A percentile compares a stretch with the other conserved stretches of the same genome.
These are phyloP conservation scores for Aspergillus quadricinctus DNA, from an alignment of 2,329 filamentous ascomycete species.

Conservation along the genomic window DNA sequence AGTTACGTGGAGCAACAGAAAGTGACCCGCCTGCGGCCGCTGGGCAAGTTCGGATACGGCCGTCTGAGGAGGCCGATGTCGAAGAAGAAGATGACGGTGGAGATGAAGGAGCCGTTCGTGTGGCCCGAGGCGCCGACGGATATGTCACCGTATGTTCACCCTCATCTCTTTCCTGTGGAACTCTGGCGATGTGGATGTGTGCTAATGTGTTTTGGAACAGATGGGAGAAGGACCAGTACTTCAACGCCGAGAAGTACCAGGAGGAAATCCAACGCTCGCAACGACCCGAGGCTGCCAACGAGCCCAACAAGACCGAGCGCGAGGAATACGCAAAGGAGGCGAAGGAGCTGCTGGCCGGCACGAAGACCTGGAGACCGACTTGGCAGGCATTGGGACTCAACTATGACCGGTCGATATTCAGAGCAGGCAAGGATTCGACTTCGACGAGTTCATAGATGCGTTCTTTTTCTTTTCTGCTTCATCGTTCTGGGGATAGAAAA, in stretches of 20 bases:
- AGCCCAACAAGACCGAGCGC: constrained; percentile 38
- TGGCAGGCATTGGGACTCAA: constrained; percentile 43
- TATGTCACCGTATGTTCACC: constrained; percentile 50
- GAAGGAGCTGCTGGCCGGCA: constrained; percentile 56
- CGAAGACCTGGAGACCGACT: constrained; percentile 57
- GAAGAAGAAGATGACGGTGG: constrained; percentile 91
- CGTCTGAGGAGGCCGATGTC: constrained; percentile 66
- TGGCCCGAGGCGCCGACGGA: constrained; percentile 71
- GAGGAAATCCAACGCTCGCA: constrained; percentile 37
- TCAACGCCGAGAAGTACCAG: constrained; percentile 49
- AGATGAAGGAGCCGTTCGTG: constrained; percentile 80
- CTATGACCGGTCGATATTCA: constrained; percentile 28
- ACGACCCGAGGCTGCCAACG: constrained; percentile 32
- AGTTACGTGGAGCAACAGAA: constrained; percentile 72
- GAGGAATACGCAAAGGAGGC: constrained; percentile 56
- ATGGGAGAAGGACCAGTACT: constrained; percentile 61
- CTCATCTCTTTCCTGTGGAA: constrained; percentile 1
- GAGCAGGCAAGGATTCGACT: constrained; percentile 10
- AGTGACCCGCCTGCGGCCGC: constrained; percentile 44
- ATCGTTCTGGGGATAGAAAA: constrained; percentile 3
- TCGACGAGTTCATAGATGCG: constrained; percentile 10
- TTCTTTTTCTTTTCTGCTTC: constrained; percentile 1
- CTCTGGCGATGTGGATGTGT: constrained; percentile 4
- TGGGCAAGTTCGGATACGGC: constrained; percentile 42
- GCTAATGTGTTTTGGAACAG: constrained; percentile 29